A percentile compares a stretch with the other conserved stretches of the same genome.
Conservation (phyloP, 495 filamentous ascomycete genomes). For the Baudoinia panamericana region DNA sequence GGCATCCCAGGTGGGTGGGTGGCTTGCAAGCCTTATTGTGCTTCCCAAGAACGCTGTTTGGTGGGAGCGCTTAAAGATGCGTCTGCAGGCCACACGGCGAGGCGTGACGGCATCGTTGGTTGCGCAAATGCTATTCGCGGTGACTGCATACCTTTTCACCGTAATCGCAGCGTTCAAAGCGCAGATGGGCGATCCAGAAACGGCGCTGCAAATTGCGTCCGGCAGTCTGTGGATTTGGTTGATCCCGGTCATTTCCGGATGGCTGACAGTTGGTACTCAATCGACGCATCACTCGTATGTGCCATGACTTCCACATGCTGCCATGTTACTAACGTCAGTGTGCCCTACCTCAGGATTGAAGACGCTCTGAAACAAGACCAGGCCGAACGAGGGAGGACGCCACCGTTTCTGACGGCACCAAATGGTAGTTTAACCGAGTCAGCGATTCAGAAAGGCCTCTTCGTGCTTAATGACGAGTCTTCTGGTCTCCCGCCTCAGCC, state of each 20-base stretch:
- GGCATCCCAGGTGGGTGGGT: slow-evolving; percentile 14
- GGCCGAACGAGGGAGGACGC: too few relatives aligned
- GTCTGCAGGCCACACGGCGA: slow-evolving; percentile 10
- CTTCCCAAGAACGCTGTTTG: slow-evolving; percentile 15
- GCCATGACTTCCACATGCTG: slow-evolving; percentile 16
- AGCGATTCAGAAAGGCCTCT: too few relatives aligned
- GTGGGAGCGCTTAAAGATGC: slow-evolving; percentile 14
- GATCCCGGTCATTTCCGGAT: slow-evolving; percentile 20
- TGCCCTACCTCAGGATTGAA: too few relatives aligned
- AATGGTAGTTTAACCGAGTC: too few relatives aligned
- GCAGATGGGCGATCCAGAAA: slow-evolving; percentile 9
- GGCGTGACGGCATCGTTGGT: slow-evolving; percentile 18
- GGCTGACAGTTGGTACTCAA: slow-evolving; percentile 20
- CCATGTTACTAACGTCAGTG: slow-evolving; percentile 12
- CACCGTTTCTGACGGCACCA: too few relatives aligned
- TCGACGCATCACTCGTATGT: slow-evolving; percentile 6
- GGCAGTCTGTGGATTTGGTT: slow-evolving; percentile 21
- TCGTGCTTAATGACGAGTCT: too few relatives aligned
- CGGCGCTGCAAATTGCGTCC: slow-evolving; percentile 16
- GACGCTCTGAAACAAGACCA: too few relatives aligned
- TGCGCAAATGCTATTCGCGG: slow-evolving; percentile 17
- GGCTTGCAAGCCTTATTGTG: slow-evolving; percentile 21
- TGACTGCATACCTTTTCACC: slow-evolving; percentile 19
- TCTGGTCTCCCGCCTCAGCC: too few relatives aligned
- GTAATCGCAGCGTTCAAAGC: slow-evolving; percentile 9